Evolutionary conservation across 805 yeast species (phyloP).

Genomic region (Jamesozyma hellenica): DNA sequence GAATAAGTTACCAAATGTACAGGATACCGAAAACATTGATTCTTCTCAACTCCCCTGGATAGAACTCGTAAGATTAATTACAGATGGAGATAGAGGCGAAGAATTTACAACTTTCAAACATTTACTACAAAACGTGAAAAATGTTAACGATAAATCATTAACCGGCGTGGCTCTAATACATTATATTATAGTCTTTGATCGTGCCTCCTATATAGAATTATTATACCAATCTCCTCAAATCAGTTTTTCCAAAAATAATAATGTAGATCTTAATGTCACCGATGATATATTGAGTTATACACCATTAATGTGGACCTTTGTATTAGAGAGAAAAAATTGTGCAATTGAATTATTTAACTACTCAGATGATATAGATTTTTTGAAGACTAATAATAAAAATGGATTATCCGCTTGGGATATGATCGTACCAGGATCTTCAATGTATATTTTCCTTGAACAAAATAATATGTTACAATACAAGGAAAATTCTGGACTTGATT

Average conservation of each 20-base stretch:
- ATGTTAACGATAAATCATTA: slow-evolving; percentile 17
- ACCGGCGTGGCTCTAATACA: slow-evolving; percentile 40
- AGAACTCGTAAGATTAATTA: slow-evolving; percentile 15
- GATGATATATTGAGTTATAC: slow-evolving; percentile 48
- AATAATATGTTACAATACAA: slow-evolving; percentile 33
- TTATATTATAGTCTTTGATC: slow-evolving; percentile 47
- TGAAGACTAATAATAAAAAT: slow-evolving; percentile 27
- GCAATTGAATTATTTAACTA: slow-evolving; percentile 47
- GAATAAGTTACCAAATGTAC: slow-evolving; percentile 1
- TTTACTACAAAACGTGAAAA: slow-evolving; percentile 8
- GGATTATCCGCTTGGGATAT: slow-evolving; percentile 42
- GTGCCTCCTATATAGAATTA: slow-evolving; percentile 40
- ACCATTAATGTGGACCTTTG: slow-evolving; percentile 82
- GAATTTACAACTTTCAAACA: slow-evolving; percentile 15
- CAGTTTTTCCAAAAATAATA: slow-evolving; percentile 13
- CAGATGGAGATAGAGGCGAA: slow-evolving; percentile 15
- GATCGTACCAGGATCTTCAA: slow-evolving; percentile 44
- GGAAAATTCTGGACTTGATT: too few relatives aligned
- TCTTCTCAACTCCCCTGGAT: slow-evolving; percentile 11
- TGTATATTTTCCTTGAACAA: slow-evolving; percentile 47
- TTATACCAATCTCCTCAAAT: slow-evolving; percentile 23
- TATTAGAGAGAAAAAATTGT: slow-evolving; percentile 45
- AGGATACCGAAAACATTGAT: too few relatives aligned
- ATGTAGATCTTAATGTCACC: slow-evolving; percentile 37
- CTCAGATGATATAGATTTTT: slow-evolving; percentile 48